Evolutionary conservation across 2,329 filamentous ascomycete species (phyloP).

Genomic region (Hypoxylon sp.): DNA sequence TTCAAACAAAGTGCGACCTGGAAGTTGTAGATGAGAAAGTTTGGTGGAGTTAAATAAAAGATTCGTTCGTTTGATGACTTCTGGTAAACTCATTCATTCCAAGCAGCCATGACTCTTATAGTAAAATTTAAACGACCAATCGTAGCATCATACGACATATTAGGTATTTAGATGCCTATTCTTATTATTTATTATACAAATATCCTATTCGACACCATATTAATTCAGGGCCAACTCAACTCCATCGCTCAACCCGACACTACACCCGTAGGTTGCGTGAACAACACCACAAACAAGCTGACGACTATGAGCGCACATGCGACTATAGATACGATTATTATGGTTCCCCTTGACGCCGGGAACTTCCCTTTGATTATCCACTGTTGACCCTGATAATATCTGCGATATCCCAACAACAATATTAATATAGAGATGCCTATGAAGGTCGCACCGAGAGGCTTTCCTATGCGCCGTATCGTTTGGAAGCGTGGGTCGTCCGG

Average conservation of each 20-base stretch:
- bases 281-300: conserved; percentile 66
- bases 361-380: conserved; percentile 85
- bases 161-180: too few relatives aligned
- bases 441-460: conserved; percentile 79
- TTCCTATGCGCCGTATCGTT: conserved; percentile 70
- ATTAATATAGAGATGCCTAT: conserved; percentile 78
- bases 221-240: too few relatives aligned
- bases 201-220: too few relatives aligned
- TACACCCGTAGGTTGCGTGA: conserved; percentile 55
- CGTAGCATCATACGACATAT: too few relatives aligned
- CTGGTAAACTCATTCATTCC: too few relatives aligned
- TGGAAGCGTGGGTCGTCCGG: conserved; percentile 49
- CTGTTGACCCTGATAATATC: conserved; percentile 80
- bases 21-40: conserved; percentile 22
- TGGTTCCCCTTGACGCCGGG: conserved; percentile 78
- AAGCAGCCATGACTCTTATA: too few relatives aligned
- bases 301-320: conserved; percentile 69
- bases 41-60: conserved; percentile 22
- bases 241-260: conserved; percentile 8
- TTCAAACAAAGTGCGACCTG: background rate
- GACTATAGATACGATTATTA: conserved; percentile 73
- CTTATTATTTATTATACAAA: too few relatives aligned
- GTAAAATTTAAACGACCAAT: background rate
- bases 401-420: conserved; percentile 77
- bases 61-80: conserved; percentile 12